These are phyloP conservation scores for Salvia sclarea DNA, from an alignment of 305 asterid genomes.

Conservation along the genomic window DNA sequence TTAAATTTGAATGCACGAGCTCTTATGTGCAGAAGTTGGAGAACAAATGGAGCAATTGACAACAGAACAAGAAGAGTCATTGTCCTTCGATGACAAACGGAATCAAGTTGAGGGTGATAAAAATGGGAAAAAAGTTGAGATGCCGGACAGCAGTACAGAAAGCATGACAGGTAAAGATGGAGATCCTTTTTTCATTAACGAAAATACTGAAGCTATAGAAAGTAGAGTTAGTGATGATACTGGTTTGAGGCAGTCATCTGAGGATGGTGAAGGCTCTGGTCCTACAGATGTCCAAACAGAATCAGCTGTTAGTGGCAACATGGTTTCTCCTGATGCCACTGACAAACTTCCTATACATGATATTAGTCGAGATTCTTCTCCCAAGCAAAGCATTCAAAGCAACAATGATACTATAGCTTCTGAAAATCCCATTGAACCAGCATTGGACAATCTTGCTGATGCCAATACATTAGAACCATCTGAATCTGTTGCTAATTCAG, in stretches of 20 bases:
- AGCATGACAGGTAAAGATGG: slow-evolving; percentile 42
- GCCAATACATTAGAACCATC: slow-evolving; percentile 39
- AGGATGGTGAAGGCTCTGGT: slow-evolving; percentile 41
- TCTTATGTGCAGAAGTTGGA: slow-evolving; percentile 48
- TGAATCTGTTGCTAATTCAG: slow-evolving; percentile 38
- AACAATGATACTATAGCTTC: slow-evolving; percentile 28
- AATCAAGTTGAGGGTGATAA: slow-evolving; percentile 42
- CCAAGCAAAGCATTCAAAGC: slow-evolving; percentile 38
- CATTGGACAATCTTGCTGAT: slow-evolving; percentile 38
- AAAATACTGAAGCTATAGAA: slow-evolving; percentile 47
- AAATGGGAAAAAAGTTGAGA: slow-evolving; percentile 44
- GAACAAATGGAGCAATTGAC: slow-evolving; percentile 66
- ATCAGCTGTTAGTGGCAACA: slow-evolving; percentile 39
- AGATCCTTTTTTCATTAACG: slow-evolving; percentile 40
- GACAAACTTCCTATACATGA: slow-evolving; percentile 44
- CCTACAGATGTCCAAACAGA: slow-evolving; percentile 39
- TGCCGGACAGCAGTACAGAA: slow-evolving; percentile 43
- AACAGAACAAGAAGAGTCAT: slow-evolving; percentile 52
- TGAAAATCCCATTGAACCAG: slow-evolving; percentile 41
- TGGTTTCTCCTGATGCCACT: slow-evolving; percentile 47
- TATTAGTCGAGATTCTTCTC: slow-evolving; percentile 38
- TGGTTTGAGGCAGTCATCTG: slow-evolving; percentile 42
- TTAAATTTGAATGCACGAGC: slow-evolving; percentile 19
- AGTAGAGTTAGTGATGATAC: slow-evolving; percentile 41
- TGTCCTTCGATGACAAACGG: slow-evolving; percentile 46